Conservation (phyloP, 306 rosid genomes). For the Sicyos edulis region DNA sequence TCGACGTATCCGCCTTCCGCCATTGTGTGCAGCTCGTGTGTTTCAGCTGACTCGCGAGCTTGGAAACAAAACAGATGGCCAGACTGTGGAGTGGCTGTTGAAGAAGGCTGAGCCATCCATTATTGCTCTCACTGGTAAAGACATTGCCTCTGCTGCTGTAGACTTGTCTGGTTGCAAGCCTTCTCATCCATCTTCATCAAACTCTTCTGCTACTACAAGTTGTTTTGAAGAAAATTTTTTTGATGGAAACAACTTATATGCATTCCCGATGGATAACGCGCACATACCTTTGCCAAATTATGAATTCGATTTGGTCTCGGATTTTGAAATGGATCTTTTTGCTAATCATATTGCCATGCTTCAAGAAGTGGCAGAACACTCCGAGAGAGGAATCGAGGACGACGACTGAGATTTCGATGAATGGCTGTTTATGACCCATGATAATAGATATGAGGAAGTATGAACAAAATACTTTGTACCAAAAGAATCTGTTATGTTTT, state of each 20-base stretch:
- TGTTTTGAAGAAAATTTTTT: neutral
- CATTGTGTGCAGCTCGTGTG: conserved; percentile 36
- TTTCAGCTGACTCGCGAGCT: conserved; percentile 46
- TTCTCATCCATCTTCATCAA: conserved; percentile 7
- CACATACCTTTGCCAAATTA: conserved; percentile 17
- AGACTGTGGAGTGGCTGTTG: conserved; percentile 52
- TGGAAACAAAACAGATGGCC: conserved; percentile 39
- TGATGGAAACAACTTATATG: neutral
- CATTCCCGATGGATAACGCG: neutral
- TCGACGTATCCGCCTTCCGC: conserved; percentile 34
- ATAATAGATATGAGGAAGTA: neutral
- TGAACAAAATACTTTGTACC: neutral
- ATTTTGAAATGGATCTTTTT: conserved; percentile 32
- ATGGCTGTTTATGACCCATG: neutral
- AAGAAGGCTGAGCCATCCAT: conserved; percentile 40
- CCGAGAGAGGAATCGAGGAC: neutral
- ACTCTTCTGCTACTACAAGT: neutral
- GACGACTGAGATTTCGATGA: conserved; percentile 6
- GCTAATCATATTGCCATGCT: conserved; percentile 29
- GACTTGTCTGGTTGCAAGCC: conserved; percentile 8
- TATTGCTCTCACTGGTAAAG: conserved; percentile 8
- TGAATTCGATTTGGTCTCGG: conserved; percentile 29
- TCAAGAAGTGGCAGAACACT: conserved; percentile 22
- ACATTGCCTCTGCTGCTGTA: neutral
- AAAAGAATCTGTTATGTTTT: neutral